Evolutionary conservation across 352 stramenopile species (phyloP).

Genomic region (Pythium periplocum): DNA sequence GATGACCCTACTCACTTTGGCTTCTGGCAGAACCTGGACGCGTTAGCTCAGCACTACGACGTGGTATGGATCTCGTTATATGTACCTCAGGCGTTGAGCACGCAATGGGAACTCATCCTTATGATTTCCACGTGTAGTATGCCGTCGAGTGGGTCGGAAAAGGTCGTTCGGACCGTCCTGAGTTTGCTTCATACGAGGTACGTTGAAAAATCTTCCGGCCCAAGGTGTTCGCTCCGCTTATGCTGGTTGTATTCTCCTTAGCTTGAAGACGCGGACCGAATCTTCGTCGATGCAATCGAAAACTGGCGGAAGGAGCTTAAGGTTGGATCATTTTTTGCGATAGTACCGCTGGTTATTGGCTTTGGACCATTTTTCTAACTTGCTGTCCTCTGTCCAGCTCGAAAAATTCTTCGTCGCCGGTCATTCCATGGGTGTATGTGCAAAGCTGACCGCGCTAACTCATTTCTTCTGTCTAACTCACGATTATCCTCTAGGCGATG

Average conservation of each 20-base stretch:
- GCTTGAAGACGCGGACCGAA: slow-evolving; percentile 50
- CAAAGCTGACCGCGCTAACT: background rate
- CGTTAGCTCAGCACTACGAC: slow-evolving; percentile 47
- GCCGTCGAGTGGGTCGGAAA: slow-evolving; percentile 67
- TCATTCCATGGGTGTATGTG: slow-evolving; percentile 55
- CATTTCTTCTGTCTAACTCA: background rate
- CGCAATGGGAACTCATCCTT: background rate
- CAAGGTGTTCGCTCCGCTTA: background rate
- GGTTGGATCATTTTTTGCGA: slow-evolving; percentile 11
- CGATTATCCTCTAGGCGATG: slow-evolving; percentile 30
- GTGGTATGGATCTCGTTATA: slow-evolving; percentile 30
- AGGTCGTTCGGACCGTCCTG: slow-evolving; percentile 52
- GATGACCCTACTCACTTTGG: background rate
- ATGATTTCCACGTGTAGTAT: slow-evolving; percentile 26
- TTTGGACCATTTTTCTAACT: too few relatives aligned
- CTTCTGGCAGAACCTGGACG: slow-evolving; percentile 46
- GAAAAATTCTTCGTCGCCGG: slow-evolving; percentile 53
- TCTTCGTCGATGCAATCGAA: slow-evolving; percentile 56
- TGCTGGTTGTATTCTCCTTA: slow-evolving; percentile 12
- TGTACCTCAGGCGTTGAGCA: background rate
- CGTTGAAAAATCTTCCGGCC: background rate
- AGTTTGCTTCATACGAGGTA: slow-evolving; percentile 54
- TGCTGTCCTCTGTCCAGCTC: slow-evolving; percentile 17
- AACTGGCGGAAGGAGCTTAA: slow-evolving; percentile 53
- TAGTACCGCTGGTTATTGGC: too few relatives aligned